Evolutionary conservation across 495 filamentous ascomycete genomes (phyloP), one percentile per base, ranked within the genome.

Genomic region (Lasiosphaeria miniovina): DNA sequence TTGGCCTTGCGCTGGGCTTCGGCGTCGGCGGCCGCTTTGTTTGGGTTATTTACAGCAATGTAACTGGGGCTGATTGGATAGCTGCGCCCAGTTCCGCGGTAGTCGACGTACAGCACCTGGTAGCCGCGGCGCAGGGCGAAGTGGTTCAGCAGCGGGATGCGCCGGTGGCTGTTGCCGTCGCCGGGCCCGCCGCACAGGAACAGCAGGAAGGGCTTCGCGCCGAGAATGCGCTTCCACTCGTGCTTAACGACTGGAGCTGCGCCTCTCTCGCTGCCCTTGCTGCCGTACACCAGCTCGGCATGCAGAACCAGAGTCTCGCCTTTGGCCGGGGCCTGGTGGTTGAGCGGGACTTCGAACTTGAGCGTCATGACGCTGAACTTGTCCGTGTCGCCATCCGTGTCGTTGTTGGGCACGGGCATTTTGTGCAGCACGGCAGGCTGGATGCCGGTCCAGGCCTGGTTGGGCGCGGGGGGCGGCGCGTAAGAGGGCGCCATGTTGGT

Each of bases 31-130:
- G 2, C 36, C 24, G 24, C 2, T 32, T 24, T 2, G 24, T 24
- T 24, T 24, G 24, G 24, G 24, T 24, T 24, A 2, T 24, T 24
- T 2, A 24, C 24, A 24, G 24, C 24, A 24, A 24, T 9, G 53
- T 33, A 62, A 82, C 79, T 0, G 85, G 88, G 17, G 75, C 76
- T 84, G 46, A 96, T 76, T 0, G 89, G 83, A 6, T 77, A 84
- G 67, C 88, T 92, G n/a, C 90, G 69, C 6, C 91, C 93, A 4
- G 90, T 95, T 3, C 93, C 93, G 3, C 92, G 82, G 64, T 94
- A 90, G 68, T 96, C 91, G 4, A 96, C 75, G 60, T 87, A 88
- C 6, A 97, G 79, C 32, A 96, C 73, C 74, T 91, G 76, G 65
- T 92, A 94, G 12, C 91, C 91, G 60, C 86, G 86, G 38, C 87